phyloP scores from a whole-genome alignment of 257 asterid genomes.

The Solanum tarijense region DNA sequence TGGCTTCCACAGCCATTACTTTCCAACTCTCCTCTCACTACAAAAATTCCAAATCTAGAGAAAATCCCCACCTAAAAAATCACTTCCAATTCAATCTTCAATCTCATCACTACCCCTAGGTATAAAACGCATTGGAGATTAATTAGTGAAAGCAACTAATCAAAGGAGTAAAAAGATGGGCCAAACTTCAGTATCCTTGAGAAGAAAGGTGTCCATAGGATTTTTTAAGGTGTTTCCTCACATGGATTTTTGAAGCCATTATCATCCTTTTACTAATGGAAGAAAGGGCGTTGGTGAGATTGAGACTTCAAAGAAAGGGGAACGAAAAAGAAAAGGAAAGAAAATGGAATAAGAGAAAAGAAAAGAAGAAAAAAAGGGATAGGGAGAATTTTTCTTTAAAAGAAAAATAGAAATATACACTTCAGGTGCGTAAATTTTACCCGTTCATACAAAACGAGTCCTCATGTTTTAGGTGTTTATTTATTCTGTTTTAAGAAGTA shows the following conservation, averaged over 20 bases:
- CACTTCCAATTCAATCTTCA: background rate
- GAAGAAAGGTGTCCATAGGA: background rate
- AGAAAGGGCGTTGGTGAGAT: background rate
- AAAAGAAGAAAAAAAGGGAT: background rate
- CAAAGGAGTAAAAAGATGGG: background rate
- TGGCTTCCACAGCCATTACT: background rate
- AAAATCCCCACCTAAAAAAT: background rate
- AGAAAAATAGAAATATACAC: background rate
- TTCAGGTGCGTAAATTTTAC: background rate
- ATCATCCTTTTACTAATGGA: background rate
- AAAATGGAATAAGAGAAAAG: background rate
- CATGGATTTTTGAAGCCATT: background rate
- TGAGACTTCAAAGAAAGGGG: background rate
- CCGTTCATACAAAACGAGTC: background rate
- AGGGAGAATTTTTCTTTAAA: background rate
- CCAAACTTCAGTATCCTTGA: background rate
- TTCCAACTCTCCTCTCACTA: background rate
- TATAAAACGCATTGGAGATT: background rate
- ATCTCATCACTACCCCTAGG: background rate
- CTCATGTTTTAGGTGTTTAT: background rate
- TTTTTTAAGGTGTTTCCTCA: background rate
- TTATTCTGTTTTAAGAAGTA: background rate
- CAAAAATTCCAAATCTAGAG: background rate
- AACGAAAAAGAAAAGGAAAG: background rate
- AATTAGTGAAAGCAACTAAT: background rate